These are phyloP conservation scores for Fusarium musae DNA, from an alignment of 2,329 filamentous ascomycete genomes.

Conservation along the genomic window DNA sequence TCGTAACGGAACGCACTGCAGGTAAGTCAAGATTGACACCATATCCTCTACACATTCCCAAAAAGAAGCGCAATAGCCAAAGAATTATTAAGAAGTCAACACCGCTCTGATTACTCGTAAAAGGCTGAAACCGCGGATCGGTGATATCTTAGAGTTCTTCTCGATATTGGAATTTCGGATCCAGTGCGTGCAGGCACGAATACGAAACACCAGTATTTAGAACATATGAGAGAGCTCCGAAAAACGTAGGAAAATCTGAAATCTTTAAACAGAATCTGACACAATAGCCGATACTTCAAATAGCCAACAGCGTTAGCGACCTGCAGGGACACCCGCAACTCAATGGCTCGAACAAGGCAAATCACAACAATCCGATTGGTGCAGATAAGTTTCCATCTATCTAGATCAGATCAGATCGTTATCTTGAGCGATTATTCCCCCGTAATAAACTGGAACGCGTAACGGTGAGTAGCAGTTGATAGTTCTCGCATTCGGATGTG, in stretches of 20 bases:
- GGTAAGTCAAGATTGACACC: too few relatives aligned
- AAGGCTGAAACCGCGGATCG: neutral
- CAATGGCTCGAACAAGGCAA: neutral
- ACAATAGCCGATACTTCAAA: neutral
- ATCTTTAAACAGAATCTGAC: too few relatives aligned
- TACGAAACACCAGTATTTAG: neutral
- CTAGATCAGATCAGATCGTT: conserved; percentile 23
- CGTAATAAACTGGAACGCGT: neutral
- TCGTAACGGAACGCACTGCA: accelerated
- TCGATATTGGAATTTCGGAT: neutral
- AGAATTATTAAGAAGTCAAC: too few relatives aligned
- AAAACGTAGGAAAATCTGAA: neutral
- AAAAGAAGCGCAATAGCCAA: neutral
- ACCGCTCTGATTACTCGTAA: accelerated
- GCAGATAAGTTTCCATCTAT: neutral
- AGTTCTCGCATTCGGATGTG: conserved; percentile 29
- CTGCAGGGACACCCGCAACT: conserved; percentile 7
- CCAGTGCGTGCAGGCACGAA: neutral
- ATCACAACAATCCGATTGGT: neutral
- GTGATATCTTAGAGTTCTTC: too few relatives aligned
- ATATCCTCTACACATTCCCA: accelerated
- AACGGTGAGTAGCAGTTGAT: neutral
- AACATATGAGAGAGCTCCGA: accelerated
- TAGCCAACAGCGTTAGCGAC: neutral
- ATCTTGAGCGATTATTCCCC: neutral